Base-by-base conservation (phyloP, 768 basidiomycete genomes). In the Pleurotus platypus region DNA sequence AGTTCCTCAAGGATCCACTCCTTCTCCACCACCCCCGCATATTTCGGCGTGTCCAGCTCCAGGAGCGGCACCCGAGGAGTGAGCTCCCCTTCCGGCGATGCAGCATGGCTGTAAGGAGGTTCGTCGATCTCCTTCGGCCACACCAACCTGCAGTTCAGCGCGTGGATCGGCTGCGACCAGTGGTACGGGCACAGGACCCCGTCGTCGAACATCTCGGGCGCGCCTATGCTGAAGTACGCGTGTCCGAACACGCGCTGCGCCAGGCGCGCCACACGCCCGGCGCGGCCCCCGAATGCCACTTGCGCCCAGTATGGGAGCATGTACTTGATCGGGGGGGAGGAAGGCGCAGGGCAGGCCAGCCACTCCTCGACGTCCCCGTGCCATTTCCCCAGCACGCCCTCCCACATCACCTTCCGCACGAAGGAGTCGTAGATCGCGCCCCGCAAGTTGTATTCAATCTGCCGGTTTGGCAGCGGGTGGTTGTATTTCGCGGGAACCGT, bases 391-490 rank as follows among this genome's bases (percentile, higher is more conserved):
- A 89, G 76, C 24, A 94, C 69, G 48, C 94, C 94, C 69, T 98
- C 92, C 81, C 83, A 85, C 65, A 95, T 80, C 59, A 98, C 81
- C 50, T 87, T 90, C 16, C 96, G 88, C 58, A 98, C 80, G 70
- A 87, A 92, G 0, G 90, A 80, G 71, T 94, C 90, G 69, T 94
- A 96, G 64, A 93, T 94, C 4, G 89, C 82, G 2, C 86, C 90
- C 16, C 83, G 82, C 11, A 97, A 79, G 9, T 81, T 69, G 24
- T 65, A 67, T 63, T 94, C 92, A 50, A 94, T 78, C 49, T 81
- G 78, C 4, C 76, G 75, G 4, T 24, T 27, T 18, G 92, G 86
- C 0, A 96, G 74, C 0, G 90, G 92, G 0, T 60, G 69, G 2
- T 88, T 82, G 67, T 99, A 98, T 70, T 98, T 96, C 18, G 58